Evolutionary conservation across 2,329 filamentous ascomycete species (phyloP).

Genomic region (Alternaria viburni): DNA sequence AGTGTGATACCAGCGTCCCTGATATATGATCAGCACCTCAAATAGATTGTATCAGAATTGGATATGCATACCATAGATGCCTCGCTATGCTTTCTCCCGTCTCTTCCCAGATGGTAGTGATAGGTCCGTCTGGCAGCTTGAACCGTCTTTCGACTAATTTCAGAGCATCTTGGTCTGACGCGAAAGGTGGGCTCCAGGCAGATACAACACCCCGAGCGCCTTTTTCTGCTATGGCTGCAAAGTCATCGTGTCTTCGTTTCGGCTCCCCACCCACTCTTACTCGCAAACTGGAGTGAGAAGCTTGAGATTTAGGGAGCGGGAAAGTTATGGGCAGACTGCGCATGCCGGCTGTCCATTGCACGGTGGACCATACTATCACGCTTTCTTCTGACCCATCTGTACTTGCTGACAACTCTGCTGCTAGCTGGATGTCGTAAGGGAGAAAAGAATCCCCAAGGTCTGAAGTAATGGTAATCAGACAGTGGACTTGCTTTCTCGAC

Average conservation of each 20-base stretch:
- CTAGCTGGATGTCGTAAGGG: slow-evolving; percentile 54
- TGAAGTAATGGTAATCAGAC: slow-evolving; percentile 68
- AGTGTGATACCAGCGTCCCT: slow-evolving; percentile 67
- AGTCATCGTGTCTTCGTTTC: slow-evolving; percentile 34
- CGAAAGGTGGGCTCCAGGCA: slow-evolving; percentile 60
- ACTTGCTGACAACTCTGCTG: slow-evolving; percentile 47
- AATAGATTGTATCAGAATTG: background rate
- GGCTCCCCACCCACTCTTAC: slow-evolving; percentile 50
- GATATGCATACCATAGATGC: slow-evolving; percentile 66
- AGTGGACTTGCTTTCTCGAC: slow-evolving; percentile 21
- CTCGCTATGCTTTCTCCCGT: slow-evolving; percentile 75
- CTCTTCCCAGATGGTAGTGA: slow-evolving; percentile 68
- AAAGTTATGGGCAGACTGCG: slow-evolving; percentile 54
- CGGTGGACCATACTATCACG: slow-evolving; percentile 50
- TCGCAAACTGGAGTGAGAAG: slow-evolving; percentile 46
- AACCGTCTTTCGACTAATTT: slow-evolving; percentile 65
- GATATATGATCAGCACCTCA: background rate
- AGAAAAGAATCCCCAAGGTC: slow-evolving; percentile 72
- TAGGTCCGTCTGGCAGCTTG: slow-evolving; percentile 47
- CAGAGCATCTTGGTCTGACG: slow-evolving; percentile 52
- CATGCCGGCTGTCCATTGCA: slow-evolving; percentile 54
- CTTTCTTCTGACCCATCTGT: slow-evolving; percentile 31
- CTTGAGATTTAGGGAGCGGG: slow-evolving; percentile 47
- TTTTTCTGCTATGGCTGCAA: slow-evolving; percentile 30
- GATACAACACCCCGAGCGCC: slow-evolving; percentile 59